Evolutionary conservation across 306 rosid genomes (phyloP), one percentile per base, ranked within the genome.

Genomic region (Prunus fruticosa): DNA sequence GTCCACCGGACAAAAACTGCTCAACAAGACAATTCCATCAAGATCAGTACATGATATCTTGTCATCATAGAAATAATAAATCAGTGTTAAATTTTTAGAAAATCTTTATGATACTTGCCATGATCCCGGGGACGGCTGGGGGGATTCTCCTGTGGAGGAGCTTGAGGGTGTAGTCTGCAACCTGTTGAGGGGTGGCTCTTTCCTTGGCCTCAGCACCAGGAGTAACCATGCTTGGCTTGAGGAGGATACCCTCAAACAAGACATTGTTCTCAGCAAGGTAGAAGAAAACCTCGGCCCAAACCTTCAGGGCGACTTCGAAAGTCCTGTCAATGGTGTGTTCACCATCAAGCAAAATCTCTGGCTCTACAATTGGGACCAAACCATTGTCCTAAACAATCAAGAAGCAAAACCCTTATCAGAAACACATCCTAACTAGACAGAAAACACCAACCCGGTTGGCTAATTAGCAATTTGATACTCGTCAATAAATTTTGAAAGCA

Each of bases 181-280:
- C 93, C 58, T 86, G 75, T 54, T 81, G 32, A 56, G 98, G 98
- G 74, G 91, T 74, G 74, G 92, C 97, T 78, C n/a, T 87, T 0
- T 92, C 92, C 85, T 92, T 92, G 85, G 74, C 58, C 87, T 92
- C 97, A 14, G 96, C 96, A 58, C 97, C 98, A 1, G 98, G 98
- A 43, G 98, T 95, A 57, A 95, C 98, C 98, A 95, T 95, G 76
- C 98, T 95, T 25, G 98, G 98, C 86, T 95, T 95, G 72, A 95
- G 91, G 81, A 95, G 98, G 77, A 95, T 92, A 67, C 98, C 98
- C 87, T 95, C 96, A 27, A 90, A 88, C 78, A 81, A 34, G 47
- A 88, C 98, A 69, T 92, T 94, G 93, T 94, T 94, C 76, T 94
- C 91, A 15, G 97, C 96, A 1, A 94, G 92, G 89, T 90, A 92